phyloP scores from a whole-genome alignment of 768 basidiomycete species.

The Pulveroboletus sp. region DNA sequence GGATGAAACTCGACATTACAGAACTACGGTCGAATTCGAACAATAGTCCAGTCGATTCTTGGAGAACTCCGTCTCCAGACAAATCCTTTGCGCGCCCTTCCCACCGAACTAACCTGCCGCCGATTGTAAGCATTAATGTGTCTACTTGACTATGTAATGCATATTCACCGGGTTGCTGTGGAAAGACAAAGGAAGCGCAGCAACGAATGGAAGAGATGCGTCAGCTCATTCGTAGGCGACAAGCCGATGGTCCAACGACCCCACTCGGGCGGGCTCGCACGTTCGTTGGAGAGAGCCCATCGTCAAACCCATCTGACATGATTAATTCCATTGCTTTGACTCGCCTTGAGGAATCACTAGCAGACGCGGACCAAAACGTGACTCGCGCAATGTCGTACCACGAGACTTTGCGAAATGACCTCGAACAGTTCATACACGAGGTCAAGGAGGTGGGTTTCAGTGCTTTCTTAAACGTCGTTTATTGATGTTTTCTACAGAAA shows the following conservation, averaged over 20 bases:
- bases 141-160: slow-evolving; percentile 1
- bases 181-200: slow-evolving; percentile 73
- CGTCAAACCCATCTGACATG: slow-evolving; percentile 18
- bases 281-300: slow-evolving; percentile 19
- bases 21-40: slow-evolving; percentile 26
- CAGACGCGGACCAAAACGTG: slow-evolving; percentile 57
- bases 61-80: slow-evolving; percentile 55
- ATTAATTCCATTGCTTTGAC: slow-evolving; percentile 10
- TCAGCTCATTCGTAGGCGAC: slow-evolving; percentile 60
- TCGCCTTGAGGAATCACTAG: slow-evolving; percentile 47
- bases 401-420: slow-evolving; percentile 48
- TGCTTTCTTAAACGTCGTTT: neutral
- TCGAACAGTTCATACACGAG: slow-evolving; percentile 47
- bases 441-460: slow-evolving; percentile 51
- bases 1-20: slow-evolving; percentile 69
- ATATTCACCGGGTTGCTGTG: slow-evolving; percentile 4
- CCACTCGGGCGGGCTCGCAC: slow-evolving; percentile 47
- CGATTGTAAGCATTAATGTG: slow-evolving; percentile 37
- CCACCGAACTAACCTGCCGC: slow-evolving; percentile 37
- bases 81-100: slow-evolving; percentile 46
- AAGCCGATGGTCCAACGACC: slow-evolving; percentile 42
- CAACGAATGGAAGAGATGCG: slow-evolving; percentile 84
- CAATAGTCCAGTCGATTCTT: slow-evolving; percentile 31
- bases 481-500: slow-evolving; percentile 40
- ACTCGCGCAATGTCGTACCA: slow-evolving; percentile 49